Evolutionary conservation across 371 early-diverging fungal genomes (phyloP).

Genomic region (Dentiscutata heterogama): DNA sequence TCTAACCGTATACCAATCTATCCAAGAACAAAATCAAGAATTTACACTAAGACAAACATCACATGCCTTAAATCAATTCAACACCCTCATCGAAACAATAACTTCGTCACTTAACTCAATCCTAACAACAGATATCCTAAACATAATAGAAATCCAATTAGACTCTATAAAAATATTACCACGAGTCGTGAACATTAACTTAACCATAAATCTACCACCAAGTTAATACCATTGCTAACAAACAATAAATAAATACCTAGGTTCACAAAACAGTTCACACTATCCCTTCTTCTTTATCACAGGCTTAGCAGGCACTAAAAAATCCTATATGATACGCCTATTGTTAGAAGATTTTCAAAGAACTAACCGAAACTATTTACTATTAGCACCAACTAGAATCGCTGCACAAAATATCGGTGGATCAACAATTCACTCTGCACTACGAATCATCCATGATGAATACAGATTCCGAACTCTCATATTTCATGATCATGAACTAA

Average conservation of each 20-base stretch:
- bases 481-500: not conserved
- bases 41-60: not conserved
- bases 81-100: not conserved
- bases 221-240: not conserved
- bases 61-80: not conserved
- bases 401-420: conserved; percentile 23
- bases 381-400: conserved; percentile 14
- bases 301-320: not conserved
- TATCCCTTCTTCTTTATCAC: conserved; percentile 10
- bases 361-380: not conserved
- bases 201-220: not conserved
- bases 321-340: conserved; percentile 3
- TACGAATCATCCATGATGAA: not conserved
- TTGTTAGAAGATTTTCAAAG: not conserved
- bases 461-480: not conserved
- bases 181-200: not conserved
- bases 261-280: not conserved
- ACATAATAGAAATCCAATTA: not conserved
- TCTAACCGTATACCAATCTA: not conserved
- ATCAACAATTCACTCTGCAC: conserved; percentile 13
- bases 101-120: not conserved
- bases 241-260: not conserved
- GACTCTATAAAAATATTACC: conserved; percentile 8
- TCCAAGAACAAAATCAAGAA: not conserved
- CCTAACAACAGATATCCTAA: not conserved